Percentiles rank a stretch among this genome's conserved stretches.
Evolutionary conservation across 371 early-diverging fungal species (phyloP).

Genomic region (Mucor indicus): DNA sequence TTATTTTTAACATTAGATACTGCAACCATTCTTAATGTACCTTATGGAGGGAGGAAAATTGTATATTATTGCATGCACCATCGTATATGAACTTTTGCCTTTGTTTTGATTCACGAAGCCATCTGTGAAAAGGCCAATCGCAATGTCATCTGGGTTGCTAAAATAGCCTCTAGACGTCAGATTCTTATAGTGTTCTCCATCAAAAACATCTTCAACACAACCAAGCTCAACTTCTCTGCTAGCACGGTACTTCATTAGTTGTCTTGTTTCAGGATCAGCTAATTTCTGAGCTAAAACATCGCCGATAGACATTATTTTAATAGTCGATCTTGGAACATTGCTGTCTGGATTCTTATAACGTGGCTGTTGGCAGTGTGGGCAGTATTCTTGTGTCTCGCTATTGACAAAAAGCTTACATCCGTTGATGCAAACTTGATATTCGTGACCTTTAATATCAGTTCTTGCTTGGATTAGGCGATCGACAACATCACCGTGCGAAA

Average conservation of each 20-base stretch:
- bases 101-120: constrained; percentile 4
- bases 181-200: neutral
- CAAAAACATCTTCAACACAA: neutral
- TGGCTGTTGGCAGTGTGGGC: neutral
- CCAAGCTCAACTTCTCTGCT: neutral
- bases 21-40: no score
- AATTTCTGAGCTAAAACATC: neutral
- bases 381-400: neutral
- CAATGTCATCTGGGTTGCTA: neutral
- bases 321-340: neutral
- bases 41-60: neutral
- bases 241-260: neutral
- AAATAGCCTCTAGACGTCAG: neutral
- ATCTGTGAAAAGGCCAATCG: neutral
- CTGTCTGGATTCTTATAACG: neutral
- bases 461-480: neutral
- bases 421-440: neutral
- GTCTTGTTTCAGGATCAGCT: neutral
- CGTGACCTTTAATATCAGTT: neutral
- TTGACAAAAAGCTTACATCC: neutral
- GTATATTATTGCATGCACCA: neutral
- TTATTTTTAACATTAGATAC: neutral
- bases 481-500: neutral
- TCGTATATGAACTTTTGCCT: neutral
- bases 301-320: constrained; percentile 2